Evolutionary conservation across 495 filamentous ascomycete genomes (phyloP), one percentile per base, ranked within the genome.

Genomic region (Xylona heveae): DNA sequence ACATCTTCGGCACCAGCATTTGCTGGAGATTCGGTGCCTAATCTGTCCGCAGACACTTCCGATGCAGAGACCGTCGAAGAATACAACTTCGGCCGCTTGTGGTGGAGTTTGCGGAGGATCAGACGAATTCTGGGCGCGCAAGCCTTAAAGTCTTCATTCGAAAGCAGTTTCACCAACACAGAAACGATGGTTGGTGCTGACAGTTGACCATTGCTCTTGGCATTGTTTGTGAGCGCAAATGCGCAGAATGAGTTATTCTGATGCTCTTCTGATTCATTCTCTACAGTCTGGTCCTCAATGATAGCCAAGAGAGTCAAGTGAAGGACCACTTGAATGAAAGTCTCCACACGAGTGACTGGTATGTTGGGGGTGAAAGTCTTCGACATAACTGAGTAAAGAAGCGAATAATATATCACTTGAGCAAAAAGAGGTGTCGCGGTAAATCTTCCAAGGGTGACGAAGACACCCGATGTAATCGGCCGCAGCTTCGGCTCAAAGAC

Each of bases 401-500:
- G 60, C 23, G 77, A 78, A 50, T 85, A 84, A 49, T 80, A 85
- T 21, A 93, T 70, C 31, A 94, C 68, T 48, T 95, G 85, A 3
- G 76, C 74, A 44, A 99, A 99, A 35, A 95, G 58, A 29, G 74
- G 64, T 4, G 76, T 84, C 38, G 61, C 58, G 2, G 83, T 93
- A 39, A 95, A 93, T 7, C 59, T 54, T 5, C 75, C 53, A 15
- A 95, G 64, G 31, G 72, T 59, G 4, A 66, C 57, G 46, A 93
- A 99, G 1, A 72, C 61, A 7, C 83, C 83, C 0, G 68, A 68
- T 5, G 61, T 52, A 30, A 95, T 82, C 25, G 68, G 66, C n/a
- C 69, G 71, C 16, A 93, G 59, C 37, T 70, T 83, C 2, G 88
- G 83, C 50, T 94, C 85, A 46, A 76, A 91, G n/a, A 94, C 84